Evolutionary conservation across 306 rosid genomes (phyloP).

Genomic region (Dalbergia cultrata): DNA sequence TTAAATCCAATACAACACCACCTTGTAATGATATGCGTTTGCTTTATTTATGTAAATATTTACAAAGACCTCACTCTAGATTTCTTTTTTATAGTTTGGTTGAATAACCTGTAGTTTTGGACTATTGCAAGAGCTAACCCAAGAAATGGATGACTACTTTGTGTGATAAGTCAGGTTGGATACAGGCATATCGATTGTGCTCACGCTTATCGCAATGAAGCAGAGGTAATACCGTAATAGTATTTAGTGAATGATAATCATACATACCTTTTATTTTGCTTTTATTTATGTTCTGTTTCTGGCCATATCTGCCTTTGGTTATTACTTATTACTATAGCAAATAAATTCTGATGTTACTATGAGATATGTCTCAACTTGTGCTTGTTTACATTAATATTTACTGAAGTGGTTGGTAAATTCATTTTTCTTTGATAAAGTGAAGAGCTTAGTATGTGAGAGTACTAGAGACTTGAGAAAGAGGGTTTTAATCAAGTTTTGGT

Average conservation of each 20-base stretch:
- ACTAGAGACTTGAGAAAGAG: background rate
- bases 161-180: slow-evolving; percentile 34
- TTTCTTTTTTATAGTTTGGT: background rate
- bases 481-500: too few species aligned
- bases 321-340: background rate
- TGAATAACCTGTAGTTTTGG: background rate
- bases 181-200: slow-evolving; percentile 44
- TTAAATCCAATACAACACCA: too few species aligned
- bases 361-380: background rate
- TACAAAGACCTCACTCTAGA: too few species aligned
- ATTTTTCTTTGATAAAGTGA: background rate
- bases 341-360: background rate
- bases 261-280: background rate
- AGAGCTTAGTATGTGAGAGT: background rate
- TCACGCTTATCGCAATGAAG: slow-evolving; percentile 31
- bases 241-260: background rate
- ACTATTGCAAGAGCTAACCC: background rate
- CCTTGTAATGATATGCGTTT: too few species aligned
- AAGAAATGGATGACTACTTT: background rate
- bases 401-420: background rate
- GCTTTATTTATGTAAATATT: background rate
- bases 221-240: slow-evolving; percentile 53
- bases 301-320: background rate
- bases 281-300: background rate
- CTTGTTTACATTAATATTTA: background rate